Evolutionary conservation across 345 rosid species (phyloP), one percentile per base, ranked within the genome.

Genomic region (Eucalyptus viminalis): DNA sequence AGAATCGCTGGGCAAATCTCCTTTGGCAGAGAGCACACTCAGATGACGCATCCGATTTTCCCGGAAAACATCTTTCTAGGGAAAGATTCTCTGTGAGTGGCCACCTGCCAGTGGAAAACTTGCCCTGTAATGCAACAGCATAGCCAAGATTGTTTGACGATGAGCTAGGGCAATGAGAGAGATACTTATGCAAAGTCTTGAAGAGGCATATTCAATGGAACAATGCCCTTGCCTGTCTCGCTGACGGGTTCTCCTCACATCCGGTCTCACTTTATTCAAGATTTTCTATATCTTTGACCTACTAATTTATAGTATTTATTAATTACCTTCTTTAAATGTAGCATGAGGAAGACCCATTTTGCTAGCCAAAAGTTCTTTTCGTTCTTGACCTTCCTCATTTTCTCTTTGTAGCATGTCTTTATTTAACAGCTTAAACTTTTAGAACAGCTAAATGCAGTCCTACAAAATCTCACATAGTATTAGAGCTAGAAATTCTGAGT

Each of bases 1-100:
- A 7, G 86, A 86, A 86, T 86, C 53, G 88, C 90, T 69, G 90
- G 86, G 88, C 88, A 89, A 89, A 89, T 89, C 90, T 86, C 86
- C 90, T 86, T 92, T 94, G 96, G 97, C 97, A 94, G 87, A 83
- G 87, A 83, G 87, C 81, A 67, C 81, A 17, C 81, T 72, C 81
- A 72, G 81, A 69, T 8, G 5, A 34, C 13, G 80, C 44, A 69
- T 34, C 24, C 24, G 67, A 65, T 87, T 34, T 34, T 69, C 80
- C 88, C 88, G 69, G 69, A 8, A 11, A 45, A 34, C 80, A 88
- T 86, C 65, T 72, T 89, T 83, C 90, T 53, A 56, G 80, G 86
- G 91, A 89, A 89, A 67, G 80, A n/a, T 67, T 15, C 40, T 10
- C 9, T 67, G 12, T 87, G 22, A 91, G 56, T 87, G 90, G 89